Evolutionary conservation across 345 rosid genomes (phyloP).

Genomic region (Hevea brasiliensis): DNA sequence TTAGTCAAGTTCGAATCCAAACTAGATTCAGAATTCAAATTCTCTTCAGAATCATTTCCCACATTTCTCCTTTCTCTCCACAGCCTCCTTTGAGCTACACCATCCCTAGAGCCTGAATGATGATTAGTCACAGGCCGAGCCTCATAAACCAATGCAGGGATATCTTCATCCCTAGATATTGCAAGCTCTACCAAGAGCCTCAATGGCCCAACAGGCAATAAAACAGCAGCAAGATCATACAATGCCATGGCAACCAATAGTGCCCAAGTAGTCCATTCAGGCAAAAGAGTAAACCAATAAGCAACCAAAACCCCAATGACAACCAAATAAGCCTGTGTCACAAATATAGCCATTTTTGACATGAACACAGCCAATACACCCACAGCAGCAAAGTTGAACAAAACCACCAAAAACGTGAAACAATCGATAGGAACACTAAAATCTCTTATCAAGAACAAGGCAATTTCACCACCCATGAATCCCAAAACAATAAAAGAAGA

Average conservation of each 20-base stretch:
- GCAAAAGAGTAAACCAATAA: conserved; percentile 83
- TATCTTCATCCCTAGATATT: conserved; percentile 92
- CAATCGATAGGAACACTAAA: conserved; percentile 63
- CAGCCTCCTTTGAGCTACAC: conserved; percentile 52
- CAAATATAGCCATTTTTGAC: conserved; percentile 84
- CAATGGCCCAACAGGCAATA: conserved; percentile 88
- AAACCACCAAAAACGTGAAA: conserved; percentile 55
- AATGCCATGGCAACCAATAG: conserved; percentile 78
- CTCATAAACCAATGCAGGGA: conserved; percentile 90
- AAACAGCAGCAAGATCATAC: conserved; percentile 92
- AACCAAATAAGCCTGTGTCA: conserved; percentile 81
- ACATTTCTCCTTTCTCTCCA: conserved; percentile 66
- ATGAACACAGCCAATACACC: conserved; percentile 88
- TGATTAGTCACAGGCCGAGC: conserved; percentile 65
- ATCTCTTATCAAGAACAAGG: conserved; percentile 48
- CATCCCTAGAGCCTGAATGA: conserved; percentile 33
- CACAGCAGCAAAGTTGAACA: conserved; percentile 74
- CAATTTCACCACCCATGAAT: conserved; percentile 76
- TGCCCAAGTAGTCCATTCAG: conserved; percentile 97
- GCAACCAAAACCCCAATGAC: conserved; percentile 85
- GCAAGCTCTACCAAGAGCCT: conserved; percentile 93
- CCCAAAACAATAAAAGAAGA: conserved; percentile 79
- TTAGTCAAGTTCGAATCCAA: conserved; percentile 19
- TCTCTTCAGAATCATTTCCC: conserved; percentile 20
- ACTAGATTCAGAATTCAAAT: conserved; percentile 19